Evolutionary conservation across 495 filamentous ascomycete genomes (phyloP).

Genomic region (Neurospora pannonica): DNA sequence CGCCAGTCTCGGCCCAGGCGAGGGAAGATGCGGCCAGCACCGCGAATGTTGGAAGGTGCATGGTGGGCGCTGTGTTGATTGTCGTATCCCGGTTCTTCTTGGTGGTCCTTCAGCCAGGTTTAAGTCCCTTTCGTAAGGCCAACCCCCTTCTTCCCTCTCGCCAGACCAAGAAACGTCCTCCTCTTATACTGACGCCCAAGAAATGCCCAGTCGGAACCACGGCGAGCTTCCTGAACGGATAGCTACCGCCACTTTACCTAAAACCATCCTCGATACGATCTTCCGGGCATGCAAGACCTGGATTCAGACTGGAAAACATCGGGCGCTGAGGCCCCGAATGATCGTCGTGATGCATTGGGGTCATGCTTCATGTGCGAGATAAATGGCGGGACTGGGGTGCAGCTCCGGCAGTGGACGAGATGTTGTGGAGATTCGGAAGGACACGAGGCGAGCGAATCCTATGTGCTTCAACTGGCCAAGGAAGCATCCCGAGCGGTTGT

Average conservation of each 20-base stretch:
- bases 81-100: neutral
- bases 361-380: neutral
- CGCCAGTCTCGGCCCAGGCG: slow-evolving; percentile 4
- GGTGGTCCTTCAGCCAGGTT: neutral
- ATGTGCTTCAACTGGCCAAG: neutral
- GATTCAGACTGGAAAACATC: slow-evolving; percentile 1
- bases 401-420: neutral
- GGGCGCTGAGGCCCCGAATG: slow-evolving; percentile 7
- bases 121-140: neutral
- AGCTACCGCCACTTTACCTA: neutral
- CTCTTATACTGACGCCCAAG: slow-evolving; percentile 9
- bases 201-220: slow-evolving; percentile 14
- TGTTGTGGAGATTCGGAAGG: neutral
- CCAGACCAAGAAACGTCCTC: neutral
- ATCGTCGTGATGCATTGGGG: neutral
- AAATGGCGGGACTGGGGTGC: slow-evolving; percentile 3
- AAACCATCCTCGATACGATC: neutral
- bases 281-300: neutral
- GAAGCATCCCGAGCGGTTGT: slow-evolving; percentile 3
- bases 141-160: neutral
- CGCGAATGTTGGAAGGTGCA: slow-evolving; percentile 4
- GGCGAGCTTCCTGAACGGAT: slow-evolving; percentile 5
- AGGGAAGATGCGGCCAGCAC: slow-evolving; percentile 6
- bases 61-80: neutral
- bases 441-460: neutral